These are phyloP conservation scores for Hamamelis virginiana DNA, from an alignment of 164 flowering plant species.

Conservation along the genomic window DNA sequence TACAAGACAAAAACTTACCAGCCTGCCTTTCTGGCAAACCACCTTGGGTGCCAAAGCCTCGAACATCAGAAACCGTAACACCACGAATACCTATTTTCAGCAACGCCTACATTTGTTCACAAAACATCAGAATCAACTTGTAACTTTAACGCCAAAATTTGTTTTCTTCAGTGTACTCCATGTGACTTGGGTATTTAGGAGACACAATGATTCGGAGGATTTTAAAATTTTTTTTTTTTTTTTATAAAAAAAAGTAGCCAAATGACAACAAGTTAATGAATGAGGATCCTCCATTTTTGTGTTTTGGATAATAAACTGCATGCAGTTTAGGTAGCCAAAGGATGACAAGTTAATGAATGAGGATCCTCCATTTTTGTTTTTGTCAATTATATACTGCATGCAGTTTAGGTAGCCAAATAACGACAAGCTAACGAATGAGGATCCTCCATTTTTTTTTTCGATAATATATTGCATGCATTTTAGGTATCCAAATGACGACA, in stretches of 20 bases:
- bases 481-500: background rate
- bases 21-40: constrained; percentile 89
- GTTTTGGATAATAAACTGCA: background rate
- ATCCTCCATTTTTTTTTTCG: background rate
- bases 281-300: background rate
- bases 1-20: constrained; percentile 40
- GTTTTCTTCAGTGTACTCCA: background rate
- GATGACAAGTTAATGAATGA: no score
- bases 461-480: background rate
- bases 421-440: background rate
- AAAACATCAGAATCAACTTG: background rate
- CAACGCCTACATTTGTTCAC: constrained; percentile 53
- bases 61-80: constrained; percentile 90
- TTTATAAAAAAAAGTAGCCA: background rate
- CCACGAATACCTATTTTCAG: constrained; percentile 93
- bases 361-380: no score
- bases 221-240: background rate
- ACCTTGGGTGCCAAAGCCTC: constrained; percentile 96
- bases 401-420: background rate
- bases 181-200: background rate
- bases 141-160: background rate
- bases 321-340: background rate
- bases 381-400: no score
- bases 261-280: background rate
- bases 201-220: background rate